Evolutionary conservation across 1,284 basidiomycete genomes (phyloP).

Genomic region (Agaricales sp.): DNA sequence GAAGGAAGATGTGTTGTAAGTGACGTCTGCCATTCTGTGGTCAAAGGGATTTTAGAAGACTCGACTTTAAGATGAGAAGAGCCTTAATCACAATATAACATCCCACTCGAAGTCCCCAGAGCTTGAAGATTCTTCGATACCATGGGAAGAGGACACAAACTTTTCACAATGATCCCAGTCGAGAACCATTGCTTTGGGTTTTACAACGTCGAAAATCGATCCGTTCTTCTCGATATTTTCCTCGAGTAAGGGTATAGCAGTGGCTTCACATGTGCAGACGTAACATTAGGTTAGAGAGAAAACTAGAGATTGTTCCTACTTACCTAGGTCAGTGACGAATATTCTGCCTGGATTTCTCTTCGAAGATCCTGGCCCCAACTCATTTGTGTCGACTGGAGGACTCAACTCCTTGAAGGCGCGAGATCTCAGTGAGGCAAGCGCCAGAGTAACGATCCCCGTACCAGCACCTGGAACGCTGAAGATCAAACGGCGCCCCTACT

Average conservation of each 20-base stretch:
- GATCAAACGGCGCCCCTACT: not conserved
- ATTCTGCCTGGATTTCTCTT: conserved; percentile 22
- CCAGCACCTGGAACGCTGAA: conserved; percentile 51
- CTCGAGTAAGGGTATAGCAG: conserved; percentile 69
- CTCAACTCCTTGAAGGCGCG: conserved; percentile 10
- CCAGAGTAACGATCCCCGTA: conserved; percentile 72
- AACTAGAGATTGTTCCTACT: conserved; percentile 15
- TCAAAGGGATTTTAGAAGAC: no score
- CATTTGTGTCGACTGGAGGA: not conserved
- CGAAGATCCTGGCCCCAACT: not conserved
- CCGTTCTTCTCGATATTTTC: conserved; percentile 56
- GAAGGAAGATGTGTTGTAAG: conserved; percentile 83
- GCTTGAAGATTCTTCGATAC: conserved; percentile 38
- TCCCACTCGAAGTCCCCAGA: conserved; percentile 32
- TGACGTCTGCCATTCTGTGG: conserved; percentile 86
- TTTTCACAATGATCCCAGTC: conserved; percentile 59
- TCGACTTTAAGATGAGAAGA: no score
- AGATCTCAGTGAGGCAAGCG: conserved; percentile 43
- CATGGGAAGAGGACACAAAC: no score
- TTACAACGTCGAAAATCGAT: conserved; percentile 17
- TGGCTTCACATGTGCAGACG: conserved; percentile 31
- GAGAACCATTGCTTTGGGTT: conserved; percentile 38
- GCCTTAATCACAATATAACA: conserved; percentile 52
- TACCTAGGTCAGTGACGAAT: conserved; percentile 68
- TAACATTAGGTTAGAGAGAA: not conserved